These are phyloP conservation scores for Ceratorhiza oryzae-sativae DNA, from an alignment of 1,284 basidiomycete species.

Conservation along the genomic window DNA sequence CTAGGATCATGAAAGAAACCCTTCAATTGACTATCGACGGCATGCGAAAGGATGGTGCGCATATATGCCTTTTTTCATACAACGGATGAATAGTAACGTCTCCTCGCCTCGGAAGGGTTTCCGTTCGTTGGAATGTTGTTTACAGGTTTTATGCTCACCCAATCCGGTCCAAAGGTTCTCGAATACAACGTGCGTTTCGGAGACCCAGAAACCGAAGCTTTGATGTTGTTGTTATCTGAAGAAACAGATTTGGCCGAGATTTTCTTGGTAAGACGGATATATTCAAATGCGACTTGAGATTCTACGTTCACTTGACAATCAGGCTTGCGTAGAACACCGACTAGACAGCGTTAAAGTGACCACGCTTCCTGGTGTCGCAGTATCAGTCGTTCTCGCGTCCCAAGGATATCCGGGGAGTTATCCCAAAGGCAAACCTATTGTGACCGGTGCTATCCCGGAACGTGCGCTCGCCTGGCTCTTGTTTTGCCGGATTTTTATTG, in stretches of 20 bases:
- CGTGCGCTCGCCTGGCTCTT: constrained; percentile 54
- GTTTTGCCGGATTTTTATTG: neutral
- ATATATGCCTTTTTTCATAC: constrained; percentile 32
- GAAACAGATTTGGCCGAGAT: constrained; percentile 85
- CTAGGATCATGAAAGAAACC: constrained; percentile 74
- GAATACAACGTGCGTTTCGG: constrained; percentile 99
- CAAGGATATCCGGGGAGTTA: constrained; percentile 93
- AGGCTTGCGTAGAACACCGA: constrained; percentile 90
- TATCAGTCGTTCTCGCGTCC: constrained; percentile 92
- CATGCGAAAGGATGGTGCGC: constrained; percentile 90
- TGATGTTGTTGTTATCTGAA: constrained; percentile 82
- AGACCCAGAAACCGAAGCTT: constrained; percentile 96
- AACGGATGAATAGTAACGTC: neutral
- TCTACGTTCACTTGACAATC: too few species aligned
- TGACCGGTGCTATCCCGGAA: constrained; percentile 69
- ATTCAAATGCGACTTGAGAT: too few species aligned
- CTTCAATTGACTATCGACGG: constrained; percentile 92
- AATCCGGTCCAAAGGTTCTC: constrained; percentile 89
- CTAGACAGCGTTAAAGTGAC: constrained; percentile 85
- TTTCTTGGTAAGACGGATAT: constrained; percentile 76
- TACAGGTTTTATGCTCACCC: constrained; percentile 93
- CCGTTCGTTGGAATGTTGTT: constrained; percentile 98
- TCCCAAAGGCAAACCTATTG: constrained; percentile 81
- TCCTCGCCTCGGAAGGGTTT: constrained; percentile 62
- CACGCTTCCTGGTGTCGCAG: constrained; percentile 78